Percentiles rank a stretch among this genome's conserved stretches.
phyloP scores from a whole-genome alignment of 2,329 filamentous ascomycete genomes.

The Botrytis paeoniae region DNA sequence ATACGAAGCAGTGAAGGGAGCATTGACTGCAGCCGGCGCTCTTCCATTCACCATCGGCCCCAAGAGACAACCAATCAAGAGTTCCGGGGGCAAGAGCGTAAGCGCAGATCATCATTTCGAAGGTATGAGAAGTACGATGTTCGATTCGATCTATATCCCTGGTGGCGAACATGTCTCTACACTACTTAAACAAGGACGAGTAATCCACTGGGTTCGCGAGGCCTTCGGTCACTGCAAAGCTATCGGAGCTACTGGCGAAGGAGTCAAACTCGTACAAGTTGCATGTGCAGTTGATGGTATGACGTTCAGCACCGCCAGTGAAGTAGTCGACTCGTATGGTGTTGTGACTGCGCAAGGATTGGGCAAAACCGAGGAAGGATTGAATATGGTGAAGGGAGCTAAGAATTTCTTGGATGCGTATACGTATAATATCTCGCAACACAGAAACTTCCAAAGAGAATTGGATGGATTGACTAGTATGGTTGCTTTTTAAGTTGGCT shows the following conservation, averaged over 20 bases:
- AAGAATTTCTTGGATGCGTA: constrained; percentile 70
- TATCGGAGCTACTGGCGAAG: constrained; percentile 73
- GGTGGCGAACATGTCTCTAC: constrained; percentile 64
- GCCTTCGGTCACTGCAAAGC: constrained; percentile 80
- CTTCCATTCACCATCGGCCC: constrained; percentile 71
- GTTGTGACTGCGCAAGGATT: constrained; percentile 64
- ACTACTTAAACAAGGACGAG: constrained; percentile 67
- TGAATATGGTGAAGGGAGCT: constrained; percentile 64
- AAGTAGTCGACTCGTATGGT: constrained; percentile 67
- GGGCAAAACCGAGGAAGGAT: constrained; percentile 49
- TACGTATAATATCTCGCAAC: constrained; percentile 65
- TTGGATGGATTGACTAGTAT: constrained; percentile 62
- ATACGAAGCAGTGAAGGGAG: constrained; percentile 63
- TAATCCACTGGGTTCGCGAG: constrained; percentile 73
- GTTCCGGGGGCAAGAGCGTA: constrained; percentile 46
- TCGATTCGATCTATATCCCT: constrained; percentile 75
- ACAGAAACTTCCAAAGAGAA: constrained; percentile 73
- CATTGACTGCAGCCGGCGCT: constrained; percentile 59
- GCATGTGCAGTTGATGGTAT: constrained; percentile 46
- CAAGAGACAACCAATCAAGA: constrained; percentile 59
- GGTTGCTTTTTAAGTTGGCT: constrained; percentile 60
- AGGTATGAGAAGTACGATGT: constrained; percentile 75
- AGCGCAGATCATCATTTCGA: constrained; percentile 76
- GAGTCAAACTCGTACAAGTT: constrained; percentile 58
- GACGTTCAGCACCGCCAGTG: constrained; percentile 40